A percentile compares a stretch with the other conserved stretches of the same genome.
phyloP scores from a whole-genome alignment of 495 filamentous ascomycete genomes.

The Achaetomiella virescens region DNA sequence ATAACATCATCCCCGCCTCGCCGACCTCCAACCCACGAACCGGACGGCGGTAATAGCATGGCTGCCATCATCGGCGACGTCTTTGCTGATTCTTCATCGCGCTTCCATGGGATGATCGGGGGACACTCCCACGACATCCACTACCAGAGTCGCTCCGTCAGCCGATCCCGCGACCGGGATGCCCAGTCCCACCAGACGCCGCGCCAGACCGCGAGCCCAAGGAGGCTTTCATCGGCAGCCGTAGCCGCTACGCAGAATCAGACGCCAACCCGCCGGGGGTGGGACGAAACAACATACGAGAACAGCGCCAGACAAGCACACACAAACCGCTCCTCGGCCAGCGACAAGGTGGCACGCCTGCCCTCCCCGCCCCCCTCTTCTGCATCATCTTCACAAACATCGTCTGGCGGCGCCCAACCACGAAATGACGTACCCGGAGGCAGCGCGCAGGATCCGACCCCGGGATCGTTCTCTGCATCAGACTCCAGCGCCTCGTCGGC shows the following conservation, averaged over 20 bases:
- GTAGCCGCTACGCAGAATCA: conserved; percentile 11
- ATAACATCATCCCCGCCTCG: conserved; percentile 13
- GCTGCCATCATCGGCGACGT: conserved; percentile 45
- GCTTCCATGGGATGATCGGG: conserved; percentile 43
- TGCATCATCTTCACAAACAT: conserved; percentile 36
- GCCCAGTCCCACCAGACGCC: conserved; percentile 17
- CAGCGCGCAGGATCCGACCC: conserved; percentile 20
- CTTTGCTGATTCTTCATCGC: conserved; percentile 38
- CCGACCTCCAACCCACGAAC: background rate
- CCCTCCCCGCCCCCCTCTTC: conserved; percentile 46
- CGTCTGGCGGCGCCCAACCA: conserved; percentile 30
- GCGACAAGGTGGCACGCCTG: conserved; percentile 36
- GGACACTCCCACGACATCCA: conserved; percentile 38
- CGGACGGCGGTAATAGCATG: conserved; percentile 34
- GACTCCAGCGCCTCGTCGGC: conserved; percentile 41
- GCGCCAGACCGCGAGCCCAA: conserved; percentile 24
- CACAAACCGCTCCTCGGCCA: conserved; percentile 20
- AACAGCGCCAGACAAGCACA: conserved; percentile 3
- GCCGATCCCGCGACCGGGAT: conserved; percentile 37
- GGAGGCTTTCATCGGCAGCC: conserved; percentile 26
- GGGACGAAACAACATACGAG: conserved; percentile 15
- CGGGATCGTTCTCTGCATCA: conserved; percentile 32
- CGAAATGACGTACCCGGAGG: conserved; percentile 34
- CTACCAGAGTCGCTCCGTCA: conserved; percentile 36
- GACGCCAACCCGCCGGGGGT: conserved; percentile 4